Percentiles rank a stretch among this genome's conserved stretches.
Conservation (phyloP, 306 rosid genomes). For the Acmispon strigosus region DNA sequence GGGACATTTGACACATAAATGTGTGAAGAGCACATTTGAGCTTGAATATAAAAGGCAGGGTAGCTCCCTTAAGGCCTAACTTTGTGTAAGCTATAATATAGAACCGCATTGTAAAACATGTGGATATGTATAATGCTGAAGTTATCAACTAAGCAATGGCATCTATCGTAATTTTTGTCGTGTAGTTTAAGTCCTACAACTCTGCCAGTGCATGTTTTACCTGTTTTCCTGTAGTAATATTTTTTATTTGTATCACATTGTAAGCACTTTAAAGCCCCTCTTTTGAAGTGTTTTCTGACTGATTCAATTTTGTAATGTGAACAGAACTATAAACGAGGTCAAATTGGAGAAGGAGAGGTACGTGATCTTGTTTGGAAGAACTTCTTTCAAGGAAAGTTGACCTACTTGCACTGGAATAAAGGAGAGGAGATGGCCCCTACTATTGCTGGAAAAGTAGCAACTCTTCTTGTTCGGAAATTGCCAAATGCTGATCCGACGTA, state of each 20-base stretch:
- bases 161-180: background rate
- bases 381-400: constrained; percentile 56
- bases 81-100: background rate
- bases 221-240: background rate
- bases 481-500: constrained; percentile 62
- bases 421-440: constrained; percentile 89
- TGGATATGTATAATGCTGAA: background rate
- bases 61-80: background rate
- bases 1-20: background rate
- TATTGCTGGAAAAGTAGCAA: constrained; percentile 52
- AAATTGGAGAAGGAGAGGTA: constrained; percentile 41
- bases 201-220: background rate
- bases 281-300: constrained; percentile 9
- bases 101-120: background rate
- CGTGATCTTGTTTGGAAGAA: constrained; percentile 48
- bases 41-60: constrained; percentile 8
- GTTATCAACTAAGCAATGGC: background rate
- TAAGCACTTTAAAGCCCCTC: background rate
- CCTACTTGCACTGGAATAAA: constrained; percentile 73
- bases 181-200: constrained; percentile 5
- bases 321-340: constrained; percentile 66
- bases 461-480: constrained; percentile 79
- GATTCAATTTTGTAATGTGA: constrained; percentile 22
- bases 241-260: background rate
- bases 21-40: constrained; percentile 5